phyloP scores from a whole-genome alignment of 371 early-diverging fungal species.

The Blakeslea trispora region DNA sequence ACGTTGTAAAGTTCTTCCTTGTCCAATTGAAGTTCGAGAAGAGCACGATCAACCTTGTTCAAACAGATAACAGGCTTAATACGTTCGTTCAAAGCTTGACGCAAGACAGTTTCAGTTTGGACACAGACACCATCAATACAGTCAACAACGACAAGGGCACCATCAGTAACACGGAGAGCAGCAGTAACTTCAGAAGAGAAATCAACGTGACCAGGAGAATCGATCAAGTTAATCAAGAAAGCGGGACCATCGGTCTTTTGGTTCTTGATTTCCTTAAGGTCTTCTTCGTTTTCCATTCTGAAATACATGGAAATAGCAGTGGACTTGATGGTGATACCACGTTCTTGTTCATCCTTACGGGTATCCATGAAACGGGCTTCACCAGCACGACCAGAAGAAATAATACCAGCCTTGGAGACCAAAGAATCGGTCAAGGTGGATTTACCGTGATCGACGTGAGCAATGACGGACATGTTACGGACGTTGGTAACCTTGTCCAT shows the following conservation, averaged over 20 bases:
- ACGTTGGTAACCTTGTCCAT: slow-evolving; percentile 84
- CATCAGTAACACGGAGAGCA: slow-evolving; percentile 99
- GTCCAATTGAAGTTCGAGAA: slow-evolving; percentile 95
- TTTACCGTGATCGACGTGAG: slow-evolving; percentile 99
- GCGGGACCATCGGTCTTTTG: slow-evolving; percentile 82
- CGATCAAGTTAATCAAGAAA: slow-evolving; percentile 99
- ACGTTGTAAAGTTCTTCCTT: slow-evolving; percentile 93
- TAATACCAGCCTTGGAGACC: slow-evolving; percentile 99
- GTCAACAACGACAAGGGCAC: slow-evolving; percentile 99
- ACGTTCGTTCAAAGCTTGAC: slow-evolving; percentile 98
- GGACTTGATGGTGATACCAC: slow-evolving; percentile 99
- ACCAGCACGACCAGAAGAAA: slow-evolving; percentile 96
- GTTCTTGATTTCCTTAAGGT: slow-evolving; percentile 81
- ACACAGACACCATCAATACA: slow-evolving; percentile 99
- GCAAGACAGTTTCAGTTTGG: slow-evolving; percentile 99
- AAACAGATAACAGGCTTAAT: slow-evolving; percentile 99
- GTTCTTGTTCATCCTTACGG: slow-evolving; percentile 98
- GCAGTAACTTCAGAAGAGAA: slow-evolving; percentile 99
- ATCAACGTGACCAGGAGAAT: slow-evolving; percentile 99
- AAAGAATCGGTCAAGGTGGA: slow-evolving; percentile 98
- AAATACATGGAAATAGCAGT: slow-evolving; percentile 99
- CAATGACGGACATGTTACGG: slow-evolving; percentile 99
- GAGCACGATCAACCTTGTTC: slow-evolving; percentile 99
- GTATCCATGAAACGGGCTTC: slow-evolving; percentile 99
- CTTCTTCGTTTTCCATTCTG: slow-evolving; percentile 83